Percentiles rank a stretch among this genome's conserved stretches.
phyloP scores from a whole-genome alignment of 148 eudicot genomes.

The Polygonum maritimum region DNA sequence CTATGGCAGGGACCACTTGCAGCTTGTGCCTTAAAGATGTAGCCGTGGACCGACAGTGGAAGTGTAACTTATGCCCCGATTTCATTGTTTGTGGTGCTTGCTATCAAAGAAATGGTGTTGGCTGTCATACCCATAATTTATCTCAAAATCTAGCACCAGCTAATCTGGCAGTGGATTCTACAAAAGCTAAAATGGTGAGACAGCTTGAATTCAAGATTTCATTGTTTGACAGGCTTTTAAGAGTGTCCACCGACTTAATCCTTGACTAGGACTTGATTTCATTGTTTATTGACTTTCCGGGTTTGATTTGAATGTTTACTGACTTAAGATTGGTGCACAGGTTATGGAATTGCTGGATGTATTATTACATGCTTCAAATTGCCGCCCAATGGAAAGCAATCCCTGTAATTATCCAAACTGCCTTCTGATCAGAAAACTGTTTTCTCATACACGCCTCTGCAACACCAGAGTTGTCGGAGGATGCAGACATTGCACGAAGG shows the following conservation, averaged over 20 bases:
- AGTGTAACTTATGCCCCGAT: conserved; percentile 43
- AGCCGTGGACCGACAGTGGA: conserved; percentile 31
- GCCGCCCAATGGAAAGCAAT: conserved; percentile 16
- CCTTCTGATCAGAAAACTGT: conserved; percentile 24
- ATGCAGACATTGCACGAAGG: conserved; percentile 34
- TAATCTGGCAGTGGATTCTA: conserved; percentile 11
- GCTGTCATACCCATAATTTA: conserved; percentile 37
- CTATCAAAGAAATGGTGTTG: conserved; percentile 31
- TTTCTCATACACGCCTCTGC: conserved; percentile 38
- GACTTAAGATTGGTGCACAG: conserved; percentile 33
- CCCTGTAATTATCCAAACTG: conserved; percentile 47
- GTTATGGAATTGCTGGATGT: conserved; percentile 30
- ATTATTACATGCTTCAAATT: conserved; percentile 40
- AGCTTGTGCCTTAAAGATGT: conserved; percentile 38
- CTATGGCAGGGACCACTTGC: conserved; percentile 22
- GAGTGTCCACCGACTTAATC: too few relatives aligned
- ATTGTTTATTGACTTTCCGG: too few relatives aligned
- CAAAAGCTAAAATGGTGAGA: conserved; percentile 21
- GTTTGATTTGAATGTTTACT: not conserved
- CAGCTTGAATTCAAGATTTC: not conserved
- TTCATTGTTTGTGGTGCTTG: conserved; percentile 43
- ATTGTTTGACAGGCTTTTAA: not conserved
- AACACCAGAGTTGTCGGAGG: conserved; percentile 29
- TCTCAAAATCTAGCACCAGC: conserved; percentile 11
- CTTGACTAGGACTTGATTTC: too few relatives aligned